These are phyloP conservation scores for Thielaviopsis musarum DNA, from an alignment of 2,329 filamentous ascomycete genomes.

Conservation along the genomic window DNA sequence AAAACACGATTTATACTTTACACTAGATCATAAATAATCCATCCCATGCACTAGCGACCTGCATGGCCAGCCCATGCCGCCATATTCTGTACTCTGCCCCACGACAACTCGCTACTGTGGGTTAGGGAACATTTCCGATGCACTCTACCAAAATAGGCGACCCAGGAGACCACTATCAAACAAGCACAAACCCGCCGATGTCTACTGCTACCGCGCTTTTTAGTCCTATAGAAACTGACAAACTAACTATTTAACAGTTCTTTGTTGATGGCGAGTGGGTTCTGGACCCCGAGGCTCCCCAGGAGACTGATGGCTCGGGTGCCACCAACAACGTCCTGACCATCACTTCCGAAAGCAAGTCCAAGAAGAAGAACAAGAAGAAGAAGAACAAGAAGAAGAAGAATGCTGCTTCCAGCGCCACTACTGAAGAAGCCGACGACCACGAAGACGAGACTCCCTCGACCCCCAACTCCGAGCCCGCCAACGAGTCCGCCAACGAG, in stretches of 20 bases:
- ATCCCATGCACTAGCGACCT: too few relatives aligned
- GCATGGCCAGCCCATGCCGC: too few relatives aligned
- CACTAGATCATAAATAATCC: not conserved
- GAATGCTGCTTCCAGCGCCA: slow-evolving; percentile 7
- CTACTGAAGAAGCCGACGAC: slow-evolving; percentile 1
- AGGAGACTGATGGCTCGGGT: slow-evolving; percentile 65
- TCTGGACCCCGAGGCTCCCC: slow-evolving; percentile 61
- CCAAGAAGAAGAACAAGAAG: slow-evolving; percentile 26
- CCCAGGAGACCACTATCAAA: too few relatives aligned
- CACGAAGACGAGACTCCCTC: slow-evolving; percentile 12
- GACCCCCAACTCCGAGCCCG: slow-evolving; percentile 10
- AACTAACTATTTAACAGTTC: slow-evolving; percentile 41
- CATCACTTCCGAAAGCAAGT: slow-evolving; percentile 32
- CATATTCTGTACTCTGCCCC: too few relatives aligned
- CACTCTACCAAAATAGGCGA: too few relatives aligned
- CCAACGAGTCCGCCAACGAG: slow-evolving; percentile 10
- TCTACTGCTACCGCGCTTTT: not conserved
- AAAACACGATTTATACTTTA: not conserved
- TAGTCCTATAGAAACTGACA: not conserved
- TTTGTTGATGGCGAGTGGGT: slow-evolving; percentile 88
- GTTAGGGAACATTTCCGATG: too few relatives aligned
- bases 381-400: slow-evolving; percentile 16
- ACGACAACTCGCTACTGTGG: too few relatives aligned
- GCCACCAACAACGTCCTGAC: slow-evolving; percentile 89
- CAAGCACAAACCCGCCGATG: too few relatives aligned